phyloP scores from a whole-genome alignment of 2,329 filamentous ascomycete species.

The Calonectria hongkongensis region DNA sequence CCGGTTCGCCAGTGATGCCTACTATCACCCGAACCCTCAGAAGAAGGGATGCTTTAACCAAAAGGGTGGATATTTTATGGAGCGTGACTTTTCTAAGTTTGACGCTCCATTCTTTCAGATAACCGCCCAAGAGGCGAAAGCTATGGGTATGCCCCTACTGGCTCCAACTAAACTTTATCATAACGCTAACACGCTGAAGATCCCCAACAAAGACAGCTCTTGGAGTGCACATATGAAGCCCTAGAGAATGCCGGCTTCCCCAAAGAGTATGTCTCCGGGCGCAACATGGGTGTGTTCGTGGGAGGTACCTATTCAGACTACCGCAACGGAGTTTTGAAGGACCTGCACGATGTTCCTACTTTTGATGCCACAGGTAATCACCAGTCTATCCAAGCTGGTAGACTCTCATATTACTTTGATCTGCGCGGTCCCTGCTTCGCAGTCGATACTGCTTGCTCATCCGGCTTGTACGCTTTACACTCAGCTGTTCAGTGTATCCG shows the following conservation, averaged over 20 bases:
- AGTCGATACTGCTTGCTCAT: constrained; percentile 62
- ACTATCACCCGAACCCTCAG: constrained; percentile 65
- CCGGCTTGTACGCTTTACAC: constrained; percentile 58
- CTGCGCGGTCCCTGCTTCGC: constrained; percentile 60
- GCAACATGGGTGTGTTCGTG: constrained; percentile 70
- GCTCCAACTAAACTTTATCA: too few species aligned
- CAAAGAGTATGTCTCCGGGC: constrained; percentile 67
- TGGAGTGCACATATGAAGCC: constrained; percentile 73
- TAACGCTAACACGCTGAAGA: constrained; percentile 56
- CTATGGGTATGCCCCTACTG: constrained; percentile 61
- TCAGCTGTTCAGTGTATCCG: constrained; percentile 56
- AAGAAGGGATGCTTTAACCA: constrained; percentile 64
- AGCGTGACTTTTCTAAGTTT: constrained; percentile 67
- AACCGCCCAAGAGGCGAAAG: constrained; percentile 69
- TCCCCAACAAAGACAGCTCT: constrained; percentile 71
- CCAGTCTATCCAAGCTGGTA: constrained; percentile 71
- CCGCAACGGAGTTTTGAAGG: constrained; percentile 65
- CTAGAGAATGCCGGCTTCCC: constrained; percentile 72
- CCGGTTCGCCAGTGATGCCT: constrained; percentile 67
- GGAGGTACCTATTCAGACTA: constrained; percentile 70
- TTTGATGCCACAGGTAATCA: constrained; percentile 71
- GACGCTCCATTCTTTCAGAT: constrained; percentile 73
- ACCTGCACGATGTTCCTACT: constrained; percentile 69
- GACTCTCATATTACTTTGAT: constrained; percentile 57
- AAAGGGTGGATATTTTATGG: constrained; percentile 64